Evolutionary conservation across 345 rosid genomes (phyloP), one percentile per base, ranked within the genome.

Genomic region (Cardamine chenopodiifolia): DNA sequence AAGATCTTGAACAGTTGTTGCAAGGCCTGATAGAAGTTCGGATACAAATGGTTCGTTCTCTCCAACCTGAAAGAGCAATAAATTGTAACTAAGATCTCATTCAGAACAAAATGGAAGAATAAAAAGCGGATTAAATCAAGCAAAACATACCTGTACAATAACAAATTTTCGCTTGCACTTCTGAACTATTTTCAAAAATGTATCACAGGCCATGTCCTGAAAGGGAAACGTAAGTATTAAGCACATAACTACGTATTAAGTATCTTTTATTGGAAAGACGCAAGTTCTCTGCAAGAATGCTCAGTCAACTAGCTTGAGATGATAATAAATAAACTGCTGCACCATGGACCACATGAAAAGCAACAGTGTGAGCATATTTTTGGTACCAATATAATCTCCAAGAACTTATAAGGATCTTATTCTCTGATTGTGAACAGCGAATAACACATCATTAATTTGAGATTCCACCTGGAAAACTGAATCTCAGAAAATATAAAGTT

Each of bases 151-250:
- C 98, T 96, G 99, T 25, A 89, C 78, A 62, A 90, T 86, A 48
- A 96, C 99, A 80, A 96, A 90, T 75, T 96, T 92, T 48, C 98
- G 88, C 85, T 88, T 96, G 89, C 99, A 96, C 81, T 96, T 96
- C 84, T 90, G 98, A 81, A 96, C 99, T 80, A 96, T 96, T 85
- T 96, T 96, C 83, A 96, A 87, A 83, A 96, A 96, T 18, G 99
- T 96, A 75, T 96, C 99, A 53, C 99, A 96, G 40, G 98, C 99
- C 99, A 96, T 96, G 75, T 96, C 98, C 99, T 96, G 90, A 57
- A 73, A 73, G 58, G 17, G 22, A 44, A 62, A 55, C 14, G 57
- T 25, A 37, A 59, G 19, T 49, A 50, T 66, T 39, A 49, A 62
- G 22, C 15, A 64, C 42, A 10, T 37, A 37, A 35, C 40, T 35